Evolutionary conservation across 768 basidiomycete genomes (phyloP), one percentile per base, ranked within the genome.

Genomic region (Boletus tylopilopsis): DNA sequence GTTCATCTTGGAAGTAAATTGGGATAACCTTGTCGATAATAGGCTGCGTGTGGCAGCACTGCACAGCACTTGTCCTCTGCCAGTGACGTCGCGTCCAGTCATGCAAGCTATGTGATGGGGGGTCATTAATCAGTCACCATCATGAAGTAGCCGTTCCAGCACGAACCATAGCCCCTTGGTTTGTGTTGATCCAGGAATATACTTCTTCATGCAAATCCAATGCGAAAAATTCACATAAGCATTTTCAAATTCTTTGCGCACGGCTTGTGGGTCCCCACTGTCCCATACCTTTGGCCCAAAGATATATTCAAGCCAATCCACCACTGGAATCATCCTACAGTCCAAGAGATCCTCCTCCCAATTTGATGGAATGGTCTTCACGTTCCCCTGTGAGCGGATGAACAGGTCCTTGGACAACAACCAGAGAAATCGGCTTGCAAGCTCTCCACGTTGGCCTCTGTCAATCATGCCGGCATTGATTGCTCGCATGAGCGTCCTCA

Each of bases 11-110:
- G 27, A 27, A 27, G 9, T 27, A 6, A 11, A 27, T 27, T 7
- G 27, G 27, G 8, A 50, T 52, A 4, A 57, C 37, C 29, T 63
- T 49, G 38, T 58, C 46, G 21, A 61, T 27, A 3, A 10, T 19
- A 5, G 40, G 51, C 29, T 54, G 62, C 19, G 30, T 34, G 18
- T 46, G 50, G 30, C 43, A 47, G 25, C 59, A 56, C 19, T 58
- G 62, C 16, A 56, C 41, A 6, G 35, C 61, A 19, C 53, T 48
- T 8, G 62, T 61, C 22, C 53, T 42, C 19, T 55, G 49, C 47
- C 46, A 53, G 35, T 55, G 61, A 0, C 51, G 52, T 10, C 22
- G 38, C 18, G 49, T 49, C 49, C 43, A 57, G 18, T 50, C 19
- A 5, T 32, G 13, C 46, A 55, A 30, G 7, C 51, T 37, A 40